phyloP scores from a whole-genome alignment of 1,284 basidiomycete genomes.

The Coniophora puteana region DNA sequence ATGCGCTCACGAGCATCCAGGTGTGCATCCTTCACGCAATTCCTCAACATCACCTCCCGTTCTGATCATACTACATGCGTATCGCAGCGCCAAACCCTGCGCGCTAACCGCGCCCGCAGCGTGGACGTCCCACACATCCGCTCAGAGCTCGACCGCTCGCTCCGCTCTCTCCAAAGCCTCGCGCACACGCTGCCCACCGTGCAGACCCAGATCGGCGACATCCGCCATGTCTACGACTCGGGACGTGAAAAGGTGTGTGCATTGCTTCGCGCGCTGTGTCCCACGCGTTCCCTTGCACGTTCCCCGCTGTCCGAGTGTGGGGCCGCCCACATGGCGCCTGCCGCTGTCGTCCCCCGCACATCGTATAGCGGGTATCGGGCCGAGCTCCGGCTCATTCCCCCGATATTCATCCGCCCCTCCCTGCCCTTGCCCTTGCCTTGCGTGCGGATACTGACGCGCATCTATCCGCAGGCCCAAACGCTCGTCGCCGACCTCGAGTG shows the following conservation, averaged over 20 bases:
- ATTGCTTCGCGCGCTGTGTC: too few relatives aligned
- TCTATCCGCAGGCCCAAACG: slow-evolving; percentile 44
- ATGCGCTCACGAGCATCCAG: slow-evolving; percentile 53
- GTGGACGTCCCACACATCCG: slow-evolving; percentile 59
- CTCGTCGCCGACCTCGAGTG: slow-evolving; percentile 61
- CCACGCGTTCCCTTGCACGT: not conserved
- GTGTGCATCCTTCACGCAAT: slow-evolving; percentile 31
- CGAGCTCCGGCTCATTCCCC: too few relatives aligned
- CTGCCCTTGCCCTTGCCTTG: slow-evolving; percentile 5
- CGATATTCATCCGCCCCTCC: too few relatives aligned
- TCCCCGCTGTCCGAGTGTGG: not conserved
- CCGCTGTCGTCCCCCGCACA: too few relatives aligned
- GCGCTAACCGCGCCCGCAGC: slow-evolving; percentile 51
- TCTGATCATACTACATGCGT: not conserved
- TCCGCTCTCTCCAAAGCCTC: slow-evolving; percentile 46
- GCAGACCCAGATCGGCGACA: slow-evolving; percentile 53
- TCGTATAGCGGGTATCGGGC: too few relatives aligned
- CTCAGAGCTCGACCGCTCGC: slow-evolving; percentile 53
- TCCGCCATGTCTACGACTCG: slow-evolving; percentile 61
- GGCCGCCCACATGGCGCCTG: not conserved
- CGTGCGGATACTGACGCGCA: not conserved
- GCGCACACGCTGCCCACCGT: slow-evolving; percentile 55
- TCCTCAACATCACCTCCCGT: not conserved
- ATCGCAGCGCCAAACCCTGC: slow-evolving; percentile 51
- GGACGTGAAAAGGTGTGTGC: slow-evolving; percentile 57